Evolutionary conservation across 1,284 basidiomycete genomes (phyloP).

Genomic region (Pisolithus thermaeus): DNA sequence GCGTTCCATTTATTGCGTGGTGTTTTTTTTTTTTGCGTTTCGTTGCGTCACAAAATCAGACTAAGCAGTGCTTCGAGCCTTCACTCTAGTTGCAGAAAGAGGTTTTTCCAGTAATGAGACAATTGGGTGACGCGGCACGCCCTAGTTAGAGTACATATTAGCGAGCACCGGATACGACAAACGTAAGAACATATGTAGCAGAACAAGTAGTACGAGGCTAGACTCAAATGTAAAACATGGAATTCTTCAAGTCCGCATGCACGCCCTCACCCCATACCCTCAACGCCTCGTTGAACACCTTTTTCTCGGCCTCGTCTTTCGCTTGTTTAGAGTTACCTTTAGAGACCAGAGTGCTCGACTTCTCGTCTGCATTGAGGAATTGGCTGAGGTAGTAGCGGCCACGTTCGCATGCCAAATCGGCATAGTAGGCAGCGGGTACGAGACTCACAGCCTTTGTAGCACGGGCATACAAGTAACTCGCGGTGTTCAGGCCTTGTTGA

Average conservation of each 20-base stretch:
- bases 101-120: too few species aligned
- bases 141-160: not conserved
- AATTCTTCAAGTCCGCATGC: slow-evolving; percentile 49
- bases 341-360: slow-evolving; percentile 28
- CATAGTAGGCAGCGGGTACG: slow-evolving; percentile 70
- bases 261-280: slow-evolving; percentile 60
- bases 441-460: slow-evolving; percentile 75
- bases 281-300: slow-evolving; percentile 47
- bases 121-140: too few species aligned
- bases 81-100: too few species aligned
- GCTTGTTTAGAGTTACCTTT: slow-evolving; percentile 22
- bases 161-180: not conserved
- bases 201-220: not conserved
- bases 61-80: too few species aligned
- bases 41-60: not conserved
- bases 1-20: not conserved
- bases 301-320: slow-evolving; percentile 33
- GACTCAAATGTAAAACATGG: slow-evolving; percentile 70
- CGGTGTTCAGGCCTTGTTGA: slow-evolving; percentile 59
- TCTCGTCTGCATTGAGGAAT: slow-evolving; percentile 49
- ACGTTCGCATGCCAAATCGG: slow-evolving; percentile 71
- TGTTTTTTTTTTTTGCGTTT: not conserved
- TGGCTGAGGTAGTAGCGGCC: slow-evolving; percentile 67
- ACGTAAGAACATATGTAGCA: not conserved
- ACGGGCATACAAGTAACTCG: slow-evolving; percentile 65